Base-by-base conservation (phyloP, 495 filamentous ascomycete species). In the Lophiotrema nucula region DNA sequence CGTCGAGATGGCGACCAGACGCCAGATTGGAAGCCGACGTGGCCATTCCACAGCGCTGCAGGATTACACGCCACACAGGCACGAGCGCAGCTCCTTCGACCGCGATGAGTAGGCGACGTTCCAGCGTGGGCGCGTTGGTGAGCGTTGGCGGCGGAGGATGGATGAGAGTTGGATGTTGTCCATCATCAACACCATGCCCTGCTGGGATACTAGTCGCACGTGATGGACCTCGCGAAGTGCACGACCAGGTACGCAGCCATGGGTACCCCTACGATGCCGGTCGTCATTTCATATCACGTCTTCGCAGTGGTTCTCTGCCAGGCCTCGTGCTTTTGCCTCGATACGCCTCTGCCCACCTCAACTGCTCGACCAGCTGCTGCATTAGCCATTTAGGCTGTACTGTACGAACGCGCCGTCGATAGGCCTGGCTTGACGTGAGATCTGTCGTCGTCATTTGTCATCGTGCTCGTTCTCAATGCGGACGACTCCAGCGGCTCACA, bases 341-440 rank as follows among this genome's bases (percentile, higher is more conserved):
- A 52, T 54, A 61, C 44, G 37, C 37, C 45, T 15, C 26, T 45
- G 48, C 47, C 45, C 33, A 46, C 37, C 53, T 27, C 53, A 23
- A 28, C 46, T 56, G 41, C 56, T 60, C 51, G 62, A 56, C 50
- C 52, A 51, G 8, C 46, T n/a, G 42, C 31, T 48, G 13, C 44
- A 62, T 60, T 60, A 52, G 46, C 62, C 56, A 65, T 65, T 65
- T 65, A 65, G 62, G 62, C 62, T 65, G 46, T 56, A 42, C 23
- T 4, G 3, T 6, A 12, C 6, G 23, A 45, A 13, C 25, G 16
- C 41, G 8, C 50, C n/a, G 16, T 28, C 35, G 44, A 51, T 52
- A 48, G 58, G 44, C 38, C 45, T 56, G 37, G 8, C 23, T 60
- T 42, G 49, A 48, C 23, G 42, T 60, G 57, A 60, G 57, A 48